Evolutionary conservation across 352 stramenopile genomes (phyloP).

Genomic region (Phytophthora ramorum): DNA sequence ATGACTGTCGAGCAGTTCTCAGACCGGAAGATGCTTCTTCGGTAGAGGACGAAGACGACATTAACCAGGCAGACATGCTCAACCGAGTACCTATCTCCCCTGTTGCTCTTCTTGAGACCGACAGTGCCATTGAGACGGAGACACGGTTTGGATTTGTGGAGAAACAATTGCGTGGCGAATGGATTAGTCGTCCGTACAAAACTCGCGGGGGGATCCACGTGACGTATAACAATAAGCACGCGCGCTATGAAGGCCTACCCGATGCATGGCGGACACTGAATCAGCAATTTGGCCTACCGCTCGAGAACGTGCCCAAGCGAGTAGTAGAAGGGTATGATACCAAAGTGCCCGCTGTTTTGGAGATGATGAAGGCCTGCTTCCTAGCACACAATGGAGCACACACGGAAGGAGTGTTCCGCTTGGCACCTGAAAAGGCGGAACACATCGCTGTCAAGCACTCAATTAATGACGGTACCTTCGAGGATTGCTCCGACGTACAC

Average conservation of each 20-base stretch:
- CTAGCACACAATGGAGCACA: slow-evolving; percentile 50
- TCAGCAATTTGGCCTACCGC: slow-evolving; percentile 76
- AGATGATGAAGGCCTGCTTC: slow-evolving; percentile 78
- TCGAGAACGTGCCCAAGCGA: slow-evolving; percentile 69
- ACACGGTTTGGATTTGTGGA: not conserved
- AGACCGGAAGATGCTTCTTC: slow-evolving; percentile 5
- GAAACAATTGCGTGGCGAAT: slow-evolving; percentile 21
- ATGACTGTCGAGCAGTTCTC: not conserved
- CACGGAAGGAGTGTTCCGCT: slow-evolving; percentile 78
- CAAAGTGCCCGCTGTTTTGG: slow-evolving; percentile 76
- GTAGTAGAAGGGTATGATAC: slow-evolving; percentile 61
- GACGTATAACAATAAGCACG: slow-evolving; percentile 70
- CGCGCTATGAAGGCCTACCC: slow-evolving; percentile 80
- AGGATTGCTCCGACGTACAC: slow-evolving; percentile 71
- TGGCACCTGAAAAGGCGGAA: slow-evolving; percentile 72
- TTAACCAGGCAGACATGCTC: slow-evolving; percentile 10
- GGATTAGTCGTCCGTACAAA: slow-evolving; percentile 77
- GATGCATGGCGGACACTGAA: slow-evolving; percentile 69
- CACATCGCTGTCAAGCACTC: slow-evolving; percentile 62
- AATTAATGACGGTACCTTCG: slow-evolving; percentile 76
- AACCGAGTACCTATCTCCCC: slow-evolving; percentile 6
- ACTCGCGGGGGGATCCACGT: slow-evolving; percentile 74
- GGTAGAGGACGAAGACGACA: slow-evolving; percentile 1
- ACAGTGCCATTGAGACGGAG: not conserved
- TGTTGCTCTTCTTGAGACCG: slow-evolving; percentile 26